Base-by-base conservation (phyloP, 2,329 filamentous ascomycete species). In the Calonectria honghensis region DNA sequence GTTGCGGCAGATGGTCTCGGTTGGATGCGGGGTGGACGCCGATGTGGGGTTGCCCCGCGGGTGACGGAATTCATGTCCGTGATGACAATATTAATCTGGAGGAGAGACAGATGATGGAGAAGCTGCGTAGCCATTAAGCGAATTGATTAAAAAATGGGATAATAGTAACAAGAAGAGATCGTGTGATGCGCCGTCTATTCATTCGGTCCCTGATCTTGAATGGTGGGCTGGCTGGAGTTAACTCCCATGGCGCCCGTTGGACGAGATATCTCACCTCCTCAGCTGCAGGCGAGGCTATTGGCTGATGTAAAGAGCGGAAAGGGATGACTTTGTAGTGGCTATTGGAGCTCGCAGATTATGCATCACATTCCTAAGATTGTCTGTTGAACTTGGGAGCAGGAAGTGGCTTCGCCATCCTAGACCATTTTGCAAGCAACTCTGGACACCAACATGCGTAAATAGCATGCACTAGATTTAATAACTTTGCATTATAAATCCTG, bases 11-110 rank as follows among this genome's bases (percentile, higher is more conserved):
- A 41, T 41, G 57, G 13, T 63, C 57, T 63, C 57, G 57, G 57
- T 29, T 63, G 57, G 57, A 63, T 63, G 57, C 57, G 57, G 57
- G 57, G 57, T 63, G 57, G 29, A 41, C 29, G 57, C 57, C 57
- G 57, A 63, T 63, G 57, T 39, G 31, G 54, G 20, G 20, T 48
- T 48, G 45, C 45, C 35, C 24, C 13, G 57, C 57, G 20, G 35
- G 37, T 29, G 57, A 63, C 37, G 31, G 35, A 24, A 24, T 59
- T 13, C 54, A 37, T 39, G 35, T 24, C 16, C 45, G 11, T 48
- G n/a, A 48, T 57, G 16, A 20, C 52, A 13, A 13, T n/a, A 18
- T 35, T n/a, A 24, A 10, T 20, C 6, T 57, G 52, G 7, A 14
- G 18, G 18, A 18, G 6, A 5, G 45, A 48, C 9, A 13, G 20